Evolutionary conservation across 345 rosid genomes (phyloP), one percentile per base, ranked within the genome.

Genomic region (Lumnitzera littorea): DNA sequence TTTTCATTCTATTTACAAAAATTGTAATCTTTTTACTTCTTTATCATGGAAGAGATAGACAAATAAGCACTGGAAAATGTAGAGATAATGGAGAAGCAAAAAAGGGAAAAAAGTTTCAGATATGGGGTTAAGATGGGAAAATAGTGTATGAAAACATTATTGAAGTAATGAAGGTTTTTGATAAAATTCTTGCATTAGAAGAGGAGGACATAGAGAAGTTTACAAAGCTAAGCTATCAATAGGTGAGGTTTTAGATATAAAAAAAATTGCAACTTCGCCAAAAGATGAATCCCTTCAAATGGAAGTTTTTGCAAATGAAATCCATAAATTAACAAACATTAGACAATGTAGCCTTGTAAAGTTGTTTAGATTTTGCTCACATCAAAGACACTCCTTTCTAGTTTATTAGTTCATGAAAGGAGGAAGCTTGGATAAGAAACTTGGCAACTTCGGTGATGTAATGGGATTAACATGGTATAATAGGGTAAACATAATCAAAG

Each of bases 311-410:
- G 4, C 47, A 57, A 76, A 64, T 5, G 80, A 79, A 51, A 70
- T 76, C 3, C 46, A 16, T 3, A 57, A 63, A 9, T 31, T 73
- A 15, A 55, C 70, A 0, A 58, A 70, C 7, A 17, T 56, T 20
- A 56, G 67, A 12, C 83, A 79, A 31, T 70, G 72, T 2, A 75
- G 70, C 23, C 47, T 79, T 6, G 70, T 79, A 41, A 67, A 65
- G 17, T 62, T 72, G 0, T 50, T 51, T 48, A 74, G 78, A 0
- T 76, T 73, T 25, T 79, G 76, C 20, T 76, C 64, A 0, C 55
- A 63, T 17, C 10, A 56, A 0, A 6, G 47, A 5, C 68, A 68
- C 67, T 51, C 74, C 2, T 68, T 73, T 60, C 15, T 76, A 25
- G 75, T 73, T 2, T 76, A 55, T 15, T 73, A 80, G 73, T 73